Base-by-base conservation (phyloP, 768 basidiomycete genomes). In the Mycena belliarum region DNA sequence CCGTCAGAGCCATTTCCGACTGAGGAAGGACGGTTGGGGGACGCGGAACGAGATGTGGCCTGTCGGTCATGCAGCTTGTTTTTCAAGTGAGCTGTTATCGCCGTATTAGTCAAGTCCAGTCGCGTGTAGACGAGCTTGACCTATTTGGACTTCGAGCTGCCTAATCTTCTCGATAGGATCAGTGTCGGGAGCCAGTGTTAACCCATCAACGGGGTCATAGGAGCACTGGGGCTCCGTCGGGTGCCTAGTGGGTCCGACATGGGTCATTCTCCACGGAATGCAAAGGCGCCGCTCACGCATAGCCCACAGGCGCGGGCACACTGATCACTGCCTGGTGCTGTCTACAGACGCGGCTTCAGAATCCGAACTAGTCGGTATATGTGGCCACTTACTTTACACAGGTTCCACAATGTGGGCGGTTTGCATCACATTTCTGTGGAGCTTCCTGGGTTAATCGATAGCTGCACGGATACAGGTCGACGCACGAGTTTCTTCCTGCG, bases 171-270 rank as follows among this genome's bases (percentile, higher is more conserved):
- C 88, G 14, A 83, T 65, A n/a, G 90, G 89, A 70, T 93, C 88
- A 14, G 82, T 84, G 57, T 92, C 89, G 47, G 90, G 82, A 21
- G 88, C 86, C 37, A 93, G 80, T 9, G 84, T 79, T 35, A 93
- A 71, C 18, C 91, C 92, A 70, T 93, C 91, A 16, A 93, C 86
- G 3, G 91, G 91, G 72, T 94, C 91, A 69, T 94, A 94, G 11
- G 83, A 83, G 65, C 91, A 94, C 66, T 88, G 87, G 9, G 91
- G 91, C 69, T 92, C 90, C 11, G 82, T 76, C n/a, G 92, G 92
- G 72, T 94, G 91, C 23, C 90, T 92, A 64, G 21, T 60, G 47
- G 29, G 20, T 52, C 38, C 62, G 47, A 63, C 44, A 46, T 47
- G 61, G 65, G 55, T 23, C 49, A 21, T 37, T 25, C 48, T 23